Base-by-base conservation (phyloP, 345 rosid genomes). In the Gossypium bickii region DNA sequence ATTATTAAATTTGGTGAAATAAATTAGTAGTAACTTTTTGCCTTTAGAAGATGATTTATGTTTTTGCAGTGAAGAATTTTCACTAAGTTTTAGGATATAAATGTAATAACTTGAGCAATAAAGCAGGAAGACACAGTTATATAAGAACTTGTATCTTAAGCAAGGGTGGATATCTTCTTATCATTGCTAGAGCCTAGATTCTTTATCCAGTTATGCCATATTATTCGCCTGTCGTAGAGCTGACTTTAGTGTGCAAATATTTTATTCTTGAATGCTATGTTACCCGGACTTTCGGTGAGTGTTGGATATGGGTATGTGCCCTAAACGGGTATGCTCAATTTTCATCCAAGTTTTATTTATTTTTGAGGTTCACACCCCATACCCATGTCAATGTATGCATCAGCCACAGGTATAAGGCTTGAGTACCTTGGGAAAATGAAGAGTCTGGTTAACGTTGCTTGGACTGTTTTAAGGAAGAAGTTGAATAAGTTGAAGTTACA, bases 401-500 rank as follows among this genome's bases (percentile, higher is more conserved):
- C 63, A 24, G 34, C 10, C 5, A 57, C 34, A 57, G 18, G 7
- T 20, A 20, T 22, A 4, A 10, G 63, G 24, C 10, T 20, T 22
- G 63, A 58, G 16, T 24, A 1, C 63, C 25, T 24, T 22, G 25
- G 63, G 8, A 58, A 58, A 24, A 58, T 24, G 63, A 24, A 58
- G 15, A 11, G 17, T 58, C 59, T 24, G 22, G 59, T n/a, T 8
- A 9, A 56, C 12, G 3, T 56, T n/a, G 22, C 34, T 58, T 27
- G 57, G 60, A 20, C 18, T 68, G 44, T 15, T 48, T 7, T 49
- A 49, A 25, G 56, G 13, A 48, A 68, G 44, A 49, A 49, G 25
- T 48, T 25, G 72, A 47, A 16, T 64, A 57, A 57, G 63, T 24
- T 58, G 63, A 58, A 58, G 63, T 64, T 61, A 16, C 72, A 17